Conservation (phyloP, 163 green algal species). For the Scenedesmus sp. region DNA sequence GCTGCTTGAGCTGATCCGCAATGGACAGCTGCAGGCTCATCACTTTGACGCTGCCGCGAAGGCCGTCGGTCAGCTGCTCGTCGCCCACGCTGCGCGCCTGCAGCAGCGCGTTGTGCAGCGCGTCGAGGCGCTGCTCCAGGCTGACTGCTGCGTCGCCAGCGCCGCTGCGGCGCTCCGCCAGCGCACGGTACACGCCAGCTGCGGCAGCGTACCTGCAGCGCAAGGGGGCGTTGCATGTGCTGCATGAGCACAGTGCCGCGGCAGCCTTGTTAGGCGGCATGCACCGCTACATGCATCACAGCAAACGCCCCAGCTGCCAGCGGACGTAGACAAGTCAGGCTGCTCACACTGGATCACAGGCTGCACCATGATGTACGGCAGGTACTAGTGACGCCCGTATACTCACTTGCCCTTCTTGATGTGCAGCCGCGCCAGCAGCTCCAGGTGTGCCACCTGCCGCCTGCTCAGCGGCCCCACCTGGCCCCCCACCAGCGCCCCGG, state of each 20-base stretch:
- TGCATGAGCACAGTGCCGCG: not conserved
- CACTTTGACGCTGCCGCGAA: slow-evolving; percentile 56
- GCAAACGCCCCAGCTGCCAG: not conserved
- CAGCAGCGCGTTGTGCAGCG: slow-evolving; percentile 71
- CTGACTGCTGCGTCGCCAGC: slow-evolving; percentile 60
- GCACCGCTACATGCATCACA: not conserved
- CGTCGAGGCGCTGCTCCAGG: slow-evolving; percentile 72
- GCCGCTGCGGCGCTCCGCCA: slow-evolving; percentile 71
- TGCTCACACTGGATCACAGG: not conserved
- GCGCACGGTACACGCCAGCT: slow-evolving; percentile 70
- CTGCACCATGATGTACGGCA: not conserved
- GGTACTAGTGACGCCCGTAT: not conserved
- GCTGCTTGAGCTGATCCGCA: slow-evolving; percentile 56
- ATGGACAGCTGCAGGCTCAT: slow-evolving; percentile 71
- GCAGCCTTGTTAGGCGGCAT: not conserved
- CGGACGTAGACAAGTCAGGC: not conserved
- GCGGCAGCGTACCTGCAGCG: slow-evolving; percentile 69
- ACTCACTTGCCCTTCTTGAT: slow-evolving; percentile 56
- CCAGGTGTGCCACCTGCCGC: slow-evolving; percentile 56
- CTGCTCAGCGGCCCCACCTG: slow-evolving; percentile 47
- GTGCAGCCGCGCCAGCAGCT: slow-evolving; percentile 81
- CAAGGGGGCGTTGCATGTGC: not conserved
- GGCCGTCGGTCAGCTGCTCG: slow-evolving; percentile 63
- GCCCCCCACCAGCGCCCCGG: not conserved
- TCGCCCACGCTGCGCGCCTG: slow-evolving; percentile 74